Evolutionary conservation across 2,329 filamentous ascomycete species (phyloP).

Genomic region (Trichoderma cornu-damae): DNA sequence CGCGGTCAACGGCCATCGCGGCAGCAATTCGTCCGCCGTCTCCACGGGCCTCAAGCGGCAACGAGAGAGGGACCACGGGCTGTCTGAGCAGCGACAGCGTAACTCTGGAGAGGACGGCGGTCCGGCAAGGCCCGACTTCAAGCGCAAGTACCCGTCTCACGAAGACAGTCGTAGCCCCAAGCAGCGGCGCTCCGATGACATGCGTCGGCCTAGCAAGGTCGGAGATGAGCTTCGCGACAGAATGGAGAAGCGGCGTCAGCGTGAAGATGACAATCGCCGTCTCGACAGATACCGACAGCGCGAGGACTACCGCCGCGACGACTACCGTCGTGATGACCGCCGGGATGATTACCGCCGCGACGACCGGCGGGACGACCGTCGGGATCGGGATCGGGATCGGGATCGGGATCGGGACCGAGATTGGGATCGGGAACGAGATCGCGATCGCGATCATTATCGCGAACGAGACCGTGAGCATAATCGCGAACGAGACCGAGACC

Average conservation of each 20-base stretch:
- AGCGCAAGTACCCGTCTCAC: conserved; percentile 55
- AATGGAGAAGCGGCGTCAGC: conserved; percentile 28
- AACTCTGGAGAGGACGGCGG: conserved; percentile 48
- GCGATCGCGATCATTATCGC: conserved; percentile 21
- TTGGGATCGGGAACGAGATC: conserved; percentile 21
- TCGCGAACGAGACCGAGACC: conserved; percentile 31
- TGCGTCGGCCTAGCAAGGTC: conserved; percentile 35
- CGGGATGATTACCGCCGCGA: conserved; percentile 24
- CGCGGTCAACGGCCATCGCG: conserved; percentile 55
- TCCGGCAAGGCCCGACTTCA: conserved; percentile 50
- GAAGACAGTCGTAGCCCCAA: conserved; percentile 43
- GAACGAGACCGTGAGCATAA: conserved; percentile 23
- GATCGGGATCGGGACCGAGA: conserved; percentile 19
- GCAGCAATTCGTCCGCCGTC: conserved; percentile 66
- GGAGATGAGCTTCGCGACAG: conserved; percentile 38
- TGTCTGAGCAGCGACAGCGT: conserved; percentile 44
- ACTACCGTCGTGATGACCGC: conserved; percentile 25
- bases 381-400: conserved; percentile 23
- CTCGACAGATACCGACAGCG: conserved; percentile 35
- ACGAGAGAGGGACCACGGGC: conserved; percentile 40
- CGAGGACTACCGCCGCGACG: conserved; percentile 32
- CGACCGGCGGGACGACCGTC: conserved; percentile 24
- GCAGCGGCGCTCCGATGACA: conserved; percentile 39
- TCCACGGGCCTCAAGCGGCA: conserved; percentile 46
- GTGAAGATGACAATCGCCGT: conserved; percentile 31